Percentiles rank a stretch among this genome's conserved stretches.
phyloP scores from a whole-genome alignment of 1,139 yeast species.

The Kluyveromyces sp. region DNA sequence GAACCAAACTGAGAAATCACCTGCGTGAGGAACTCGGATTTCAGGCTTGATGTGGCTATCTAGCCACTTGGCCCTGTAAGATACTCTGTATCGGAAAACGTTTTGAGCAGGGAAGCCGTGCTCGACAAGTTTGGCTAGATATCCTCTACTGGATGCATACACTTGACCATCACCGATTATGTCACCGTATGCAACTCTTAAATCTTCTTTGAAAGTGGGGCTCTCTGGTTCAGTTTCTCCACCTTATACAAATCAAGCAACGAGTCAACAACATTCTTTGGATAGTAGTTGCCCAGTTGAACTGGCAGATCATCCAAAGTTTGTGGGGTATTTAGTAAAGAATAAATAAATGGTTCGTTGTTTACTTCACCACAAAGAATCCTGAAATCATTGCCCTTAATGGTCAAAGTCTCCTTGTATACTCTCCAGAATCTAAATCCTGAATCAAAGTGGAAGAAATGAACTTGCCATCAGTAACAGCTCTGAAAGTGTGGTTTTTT shows the following conservation, averaged over 20 bases:
- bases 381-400: constrained; percentile 25
- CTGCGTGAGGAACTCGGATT: constrained; percentile 31
- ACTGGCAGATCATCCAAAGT: constrained; percentile 21
- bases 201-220: constrained; percentile 17
- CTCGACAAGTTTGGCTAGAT: constrained; percentile 19
- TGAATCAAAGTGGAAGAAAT: constrained; percentile 25
- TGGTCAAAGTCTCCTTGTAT: constrained; percentile 24
- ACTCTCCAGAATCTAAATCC: constrained; percentile 32
- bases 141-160: constrained; percentile 33
- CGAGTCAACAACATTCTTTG: constrained; percentile 26
- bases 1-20: constrained; percentile 32
- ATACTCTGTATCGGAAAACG: constrained; percentile 30
- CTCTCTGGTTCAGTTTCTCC: constrained; percentile 15
- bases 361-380: constrained; percentile 33
- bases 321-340: constrained; percentile 31
- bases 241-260: constrained; percentile 28
- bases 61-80: constrained; percentile 29
- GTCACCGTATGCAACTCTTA: constrained; percentile 26
- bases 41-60: constrained; percentile 26
- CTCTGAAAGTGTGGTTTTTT: constrained; percentile 34
- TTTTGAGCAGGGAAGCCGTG: constrained; percentile 20
- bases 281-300: constrained; percentile 34
- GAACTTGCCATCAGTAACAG: constrained; percentile 34
- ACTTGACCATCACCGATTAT: constrained; percentile 37
- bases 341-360: constrained; percentile 32